Evolutionary conservation across 2,329 filamentous ascomycete species (phyloP).

Genomic region (Xylariales sp.): DNA sequence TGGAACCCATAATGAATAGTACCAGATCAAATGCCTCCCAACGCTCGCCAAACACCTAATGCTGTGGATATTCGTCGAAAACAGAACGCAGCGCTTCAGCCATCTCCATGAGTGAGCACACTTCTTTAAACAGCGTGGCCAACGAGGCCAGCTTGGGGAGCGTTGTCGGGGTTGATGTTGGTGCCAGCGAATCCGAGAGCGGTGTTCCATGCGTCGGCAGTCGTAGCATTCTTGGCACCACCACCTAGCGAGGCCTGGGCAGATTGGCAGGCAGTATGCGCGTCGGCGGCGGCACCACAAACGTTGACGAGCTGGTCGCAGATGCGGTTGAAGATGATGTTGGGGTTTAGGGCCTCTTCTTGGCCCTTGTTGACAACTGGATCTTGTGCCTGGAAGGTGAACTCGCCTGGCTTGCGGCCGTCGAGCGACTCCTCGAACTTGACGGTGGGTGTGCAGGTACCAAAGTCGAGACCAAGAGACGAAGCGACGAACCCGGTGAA

Average conservation of each 20-base stretch:
- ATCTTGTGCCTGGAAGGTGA: constrained; percentile 65
- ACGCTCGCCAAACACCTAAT: no score
- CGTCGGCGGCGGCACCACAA: constrained; percentile 58
- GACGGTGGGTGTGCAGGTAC: constrained; percentile 50
- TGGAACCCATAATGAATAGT: no score
- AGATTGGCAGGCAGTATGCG: constrained; percentile 45
- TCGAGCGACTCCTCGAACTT: constrained; percentile 55
- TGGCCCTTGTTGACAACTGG: constrained; percentile 56
- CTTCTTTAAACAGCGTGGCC: constrained; percentile 30
- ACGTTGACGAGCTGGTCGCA: constrained; percentile 65
- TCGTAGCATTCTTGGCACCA: constrained; percentile 31
- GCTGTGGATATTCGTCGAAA: no score
- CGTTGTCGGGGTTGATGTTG: constrained; percentile 34
- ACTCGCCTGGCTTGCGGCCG: constrained; percentile 53
- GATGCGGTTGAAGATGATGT: constrained; percentile 70
- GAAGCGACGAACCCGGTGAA: constrained; percentile 26
- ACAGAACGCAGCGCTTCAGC: no score
- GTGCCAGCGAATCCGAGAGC: constrained; percentile 34
- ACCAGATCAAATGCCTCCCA: no score
- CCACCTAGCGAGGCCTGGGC: constrained; percentile 39
- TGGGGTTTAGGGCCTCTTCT: constrained; percentile 64
- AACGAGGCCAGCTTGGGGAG: constrained; percentile 31
- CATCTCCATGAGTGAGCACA: no score
- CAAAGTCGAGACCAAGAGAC: constrained; percentile 42
- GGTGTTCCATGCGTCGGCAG: constrained; percentile 36